These are phyloP conservation scores for Mucor saturninus DNA, from an alignment of 371 early-diverging fungal species.

Conservation along the genomic window DNA sequence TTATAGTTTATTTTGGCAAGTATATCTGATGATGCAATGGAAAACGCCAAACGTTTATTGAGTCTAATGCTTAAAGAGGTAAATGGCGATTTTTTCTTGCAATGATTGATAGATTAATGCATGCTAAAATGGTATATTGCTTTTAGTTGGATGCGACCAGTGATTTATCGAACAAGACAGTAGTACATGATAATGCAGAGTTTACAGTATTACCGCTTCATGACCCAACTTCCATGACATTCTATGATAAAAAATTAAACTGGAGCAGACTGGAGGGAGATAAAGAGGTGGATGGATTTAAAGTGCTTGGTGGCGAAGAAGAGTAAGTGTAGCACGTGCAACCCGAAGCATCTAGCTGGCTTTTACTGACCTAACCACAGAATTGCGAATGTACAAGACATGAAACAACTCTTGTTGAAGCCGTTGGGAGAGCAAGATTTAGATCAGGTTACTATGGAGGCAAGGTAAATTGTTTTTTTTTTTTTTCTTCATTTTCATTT, in stretches of 20 bases:
- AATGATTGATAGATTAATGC: not conserved
- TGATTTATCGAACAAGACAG: slow-evolving; percentile 25
- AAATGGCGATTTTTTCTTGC: not conserved
- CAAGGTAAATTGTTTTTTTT: slow-evolving; percentile 30
- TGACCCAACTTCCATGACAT: slow-evolving; percentile 37
- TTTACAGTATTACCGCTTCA: slow-evolving; percentile 34
- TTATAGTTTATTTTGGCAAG: slow-evolving; percentile 35
- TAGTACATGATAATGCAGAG: slow-evolving; percentile 11
- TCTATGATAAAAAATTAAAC: slow-evolving; percentile 23
- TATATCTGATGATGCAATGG: slow-evolving; percentile 20
- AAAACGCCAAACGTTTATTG: slow-evolving; percentile 32
- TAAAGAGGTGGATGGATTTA: not conserved
- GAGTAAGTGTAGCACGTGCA: not conserved
- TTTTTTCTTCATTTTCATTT: not conserved
- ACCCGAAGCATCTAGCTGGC: not conserved
- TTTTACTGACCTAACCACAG: not conserved
- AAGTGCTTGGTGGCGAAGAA: slow-evolving; percentile 4
- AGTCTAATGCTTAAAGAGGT: slow-evolving; percentile 33
- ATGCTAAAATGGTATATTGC: not conserved
- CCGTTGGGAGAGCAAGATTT: slow-evolving; percentile 13
- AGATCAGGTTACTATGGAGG: slow-evolving; percentile 31
- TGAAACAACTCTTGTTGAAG: slow-evolving; percentile 21
- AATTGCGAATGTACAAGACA: slow-evolving; percentile 8
- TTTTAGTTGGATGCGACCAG: slow-evolving; percentile 25
- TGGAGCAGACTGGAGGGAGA: slow-evolving; percentile 35